phyloP scores from a whole-genome alignment of 495 filamentous ascomycete species.

The Penicillium bialowiezense region DNA sequence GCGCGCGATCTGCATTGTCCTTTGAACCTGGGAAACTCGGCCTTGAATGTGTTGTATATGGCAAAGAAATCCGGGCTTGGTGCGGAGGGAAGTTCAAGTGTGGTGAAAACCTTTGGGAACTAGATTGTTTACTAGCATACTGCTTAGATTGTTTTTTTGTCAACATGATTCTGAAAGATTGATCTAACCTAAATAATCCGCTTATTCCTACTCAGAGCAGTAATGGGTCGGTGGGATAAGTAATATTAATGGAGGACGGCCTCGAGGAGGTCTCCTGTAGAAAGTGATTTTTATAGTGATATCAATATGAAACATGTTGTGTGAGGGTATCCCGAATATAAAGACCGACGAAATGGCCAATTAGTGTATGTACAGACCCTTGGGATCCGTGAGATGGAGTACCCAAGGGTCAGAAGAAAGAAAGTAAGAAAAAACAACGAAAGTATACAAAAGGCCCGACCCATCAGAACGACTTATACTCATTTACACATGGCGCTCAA shows the following conservation, averaged over 20 bases:
- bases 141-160: too few species aligned
- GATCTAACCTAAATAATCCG: too few species aligned
- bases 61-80: slow-evolving; percentile 34
- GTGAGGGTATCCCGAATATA: slow-evolving; percentile 8
- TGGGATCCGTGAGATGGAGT: neutral
- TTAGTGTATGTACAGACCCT: slow-evolving; percentile 2
- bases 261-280: neutral
- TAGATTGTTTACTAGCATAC: slow-evolving; percentile 1
- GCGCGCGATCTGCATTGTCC: slow-evolving; percentile 53
- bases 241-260: neutral
- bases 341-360: slow-evolving; percentile 4
- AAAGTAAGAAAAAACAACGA: neutral
- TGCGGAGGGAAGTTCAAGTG: slow-evolving; percentile 28
- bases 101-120: slow-evolving; percentile 36
- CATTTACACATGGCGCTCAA: slow-evolving; percentile 10
- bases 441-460: neutral
- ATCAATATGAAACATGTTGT: slow-evolving; percentile 3
- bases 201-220: neutral
- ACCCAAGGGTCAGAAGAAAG: neutral
- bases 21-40: slow-evolving; percentile 41
- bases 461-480: slow-evolving; percentile 2
- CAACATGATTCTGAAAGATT: too few species aligned
- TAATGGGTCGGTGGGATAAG: neutral
- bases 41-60: slow-evolving; percentile 36
- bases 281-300: neutral